Conservation (phyloP, 2,329 filamentous ascomycete genomes). For the Alternaria conjuncta region DNA sequence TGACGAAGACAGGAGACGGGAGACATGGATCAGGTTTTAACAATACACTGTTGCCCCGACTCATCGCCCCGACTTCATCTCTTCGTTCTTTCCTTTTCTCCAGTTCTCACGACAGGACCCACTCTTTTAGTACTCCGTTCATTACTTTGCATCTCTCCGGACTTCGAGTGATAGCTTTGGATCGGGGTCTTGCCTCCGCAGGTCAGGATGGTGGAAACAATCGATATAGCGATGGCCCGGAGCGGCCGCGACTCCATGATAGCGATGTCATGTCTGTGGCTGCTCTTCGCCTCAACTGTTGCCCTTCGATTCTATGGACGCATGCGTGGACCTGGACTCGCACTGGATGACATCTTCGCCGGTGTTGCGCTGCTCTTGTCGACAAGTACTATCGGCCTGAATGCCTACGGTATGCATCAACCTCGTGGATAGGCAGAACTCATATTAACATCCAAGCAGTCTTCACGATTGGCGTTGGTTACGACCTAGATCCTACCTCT, state of each 20-base stretch:
- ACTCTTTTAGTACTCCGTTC: background rate
- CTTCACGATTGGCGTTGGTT: slow-evolving; percentile 28
- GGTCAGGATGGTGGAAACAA: slow-evolving; percentile 11
- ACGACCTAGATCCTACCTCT: slow-evolving; percentile 17
- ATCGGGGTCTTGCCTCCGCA: background rate
- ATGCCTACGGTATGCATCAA: slow-evolving; percentile 12
- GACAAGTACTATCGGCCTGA: slow-evolving; percentile 26
- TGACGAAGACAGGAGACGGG: background rate
- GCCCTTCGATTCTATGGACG: slow-evolving; percentile 21
- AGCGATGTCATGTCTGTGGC: slow-evolving; percentile 26
- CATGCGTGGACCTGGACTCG: slow-evolving; percentile 23
- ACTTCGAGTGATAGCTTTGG: background rate
- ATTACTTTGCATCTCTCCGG: background rate
- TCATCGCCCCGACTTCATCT: background rate
- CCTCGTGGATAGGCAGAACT: background rate
- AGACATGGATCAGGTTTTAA: slow-evolving; percentile 4
- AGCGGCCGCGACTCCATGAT: slow-evolving; percentile 27
- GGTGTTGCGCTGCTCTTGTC: slow-evolving; percentile 21
- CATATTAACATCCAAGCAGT: slow-evolving; percentile 3
- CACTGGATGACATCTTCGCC: slow-evolving; percentile 25
- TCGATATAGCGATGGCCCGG: slow-evolving; percentile 21
- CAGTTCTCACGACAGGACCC: background rate
- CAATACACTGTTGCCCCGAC: background rate
- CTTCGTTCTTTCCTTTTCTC: background rate
- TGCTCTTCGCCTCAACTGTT: slow-evolving; percentile 19